Evolutionary conservation across 2,329 filamentous ascomycete species (phyloP), one percentile per base, ranked within the genome.

Genomic region (Furcasterigmium furcatum): DNA sequence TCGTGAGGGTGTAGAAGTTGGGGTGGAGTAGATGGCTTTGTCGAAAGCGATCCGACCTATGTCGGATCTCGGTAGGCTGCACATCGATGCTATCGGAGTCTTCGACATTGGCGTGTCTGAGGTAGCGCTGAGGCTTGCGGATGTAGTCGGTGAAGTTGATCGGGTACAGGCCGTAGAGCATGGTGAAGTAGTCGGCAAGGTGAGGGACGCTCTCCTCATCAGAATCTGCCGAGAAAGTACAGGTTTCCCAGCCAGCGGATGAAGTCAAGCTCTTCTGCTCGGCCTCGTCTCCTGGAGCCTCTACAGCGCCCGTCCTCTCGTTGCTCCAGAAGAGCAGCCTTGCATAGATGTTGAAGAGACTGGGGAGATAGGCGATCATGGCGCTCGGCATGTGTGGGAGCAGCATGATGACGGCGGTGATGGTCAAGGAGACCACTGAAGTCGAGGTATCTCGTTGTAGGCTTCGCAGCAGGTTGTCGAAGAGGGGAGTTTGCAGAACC

Each of bases 71-170:
- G 4, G 83, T 83, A 25, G 88, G 86, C 54, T 92, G 85, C 3
- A 92, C 77, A 57, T 91, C 87, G 36, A 92, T 78, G 45, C 88
- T 85, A 51, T 91, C 85, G 2, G 83, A 78, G 41, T 84, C 81
- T 5, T 79, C 74, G 25, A 83, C 85, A 52, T 88, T 81, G 34
- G 85, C 81, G 56, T 87, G 84, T 39, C 88, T 84, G 9, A 94
- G 71, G 58, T 87, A 92, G 52, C 85, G 81, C 54, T 90, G 82
- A 4, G 88, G 88, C 58, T 92, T 92, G 46, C 88, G 80, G 50
- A 94, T 86, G 59, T 92, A 94, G 63, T 85, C 86, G 80, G 90
- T 87, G 55, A 94, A 90, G 60, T 92, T 92, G 58, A 92, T 80
- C 2, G 88, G 88, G 52, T 92, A 94, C 5, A 94, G 68, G 0